Conservation (phyloP, 257 asterid genomes). For the Eucommia ulmoides region DNA sequence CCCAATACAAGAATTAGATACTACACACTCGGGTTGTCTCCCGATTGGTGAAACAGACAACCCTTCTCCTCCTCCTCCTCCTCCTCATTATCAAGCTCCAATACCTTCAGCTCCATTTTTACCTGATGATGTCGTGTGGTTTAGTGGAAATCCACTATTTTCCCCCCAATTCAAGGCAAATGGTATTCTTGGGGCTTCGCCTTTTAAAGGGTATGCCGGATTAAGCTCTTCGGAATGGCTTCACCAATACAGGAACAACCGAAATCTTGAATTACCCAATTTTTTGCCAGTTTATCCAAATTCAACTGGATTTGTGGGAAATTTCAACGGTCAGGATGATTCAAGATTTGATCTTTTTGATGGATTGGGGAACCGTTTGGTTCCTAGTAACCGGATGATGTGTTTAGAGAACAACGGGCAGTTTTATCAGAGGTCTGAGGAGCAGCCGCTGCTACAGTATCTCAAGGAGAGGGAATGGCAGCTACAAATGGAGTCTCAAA, state of each 20-base stretch:
- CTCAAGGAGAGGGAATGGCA: conserved; percentile 72
- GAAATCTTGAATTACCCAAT: conserved; percentile 28
- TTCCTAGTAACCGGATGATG: conserved; percentile 32
- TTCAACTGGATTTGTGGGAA: conserved; percentile 23
- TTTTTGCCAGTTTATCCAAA: conserved; percentile 28
- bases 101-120: conserved; percentile 78
- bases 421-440: conserved; percentile 42
- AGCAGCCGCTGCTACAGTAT: conserved; percentile 46
- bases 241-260: conserved; percentile 68
- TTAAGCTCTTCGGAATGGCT: conserved; percentile 98
- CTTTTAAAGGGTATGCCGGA: conserved; percentile 32
- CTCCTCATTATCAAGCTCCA: conserved; percentile 42
- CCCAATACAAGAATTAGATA: conserved; percentile 51
- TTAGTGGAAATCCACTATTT: conserved; percentile 18
- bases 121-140: conserved; percentile 61
- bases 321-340: conserved; percentile 22
- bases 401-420: conserved; percentile 35
- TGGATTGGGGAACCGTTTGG: conserved; percentile 68
- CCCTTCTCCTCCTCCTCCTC: conserved; percentile 16
- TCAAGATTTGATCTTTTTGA: conserved; percentile 39
- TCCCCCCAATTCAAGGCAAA: conserved; percentile 26
- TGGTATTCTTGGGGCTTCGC: conserved; percentile 73
- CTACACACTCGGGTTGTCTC: conserved; percentile 34
- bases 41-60: conserved; percentile 26
- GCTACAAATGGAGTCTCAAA: conserved; percentile 36